Conservation (phyloP, 2,329 filamentous ascomycete genomes). For the Aspergillus sp. region DNA sequence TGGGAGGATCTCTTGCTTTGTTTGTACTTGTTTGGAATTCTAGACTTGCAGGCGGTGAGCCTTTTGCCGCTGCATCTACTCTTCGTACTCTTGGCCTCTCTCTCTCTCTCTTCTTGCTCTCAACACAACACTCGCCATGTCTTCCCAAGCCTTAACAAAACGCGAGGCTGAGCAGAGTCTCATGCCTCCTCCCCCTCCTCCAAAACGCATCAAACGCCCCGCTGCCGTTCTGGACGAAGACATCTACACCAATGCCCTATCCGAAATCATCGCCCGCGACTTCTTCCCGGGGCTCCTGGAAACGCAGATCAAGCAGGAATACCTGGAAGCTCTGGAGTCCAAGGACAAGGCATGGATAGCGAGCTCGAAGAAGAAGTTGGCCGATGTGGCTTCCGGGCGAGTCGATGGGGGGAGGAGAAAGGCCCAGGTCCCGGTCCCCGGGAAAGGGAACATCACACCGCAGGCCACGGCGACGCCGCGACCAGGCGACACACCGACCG, state of each 20-base stretch:
- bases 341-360: conserved; percentile 78
- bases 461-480: conserved; percentile 21
- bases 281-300: conserved; percentile 91
- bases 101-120: not conserved
- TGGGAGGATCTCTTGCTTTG: too few relatives aligned
- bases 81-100: not conserved
- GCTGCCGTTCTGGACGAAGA: conserved; percentile 86
- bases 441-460: conserved; percentile 43
- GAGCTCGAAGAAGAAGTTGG: conserved; percentile 62
- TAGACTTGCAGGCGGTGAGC: too few relatives aligned
- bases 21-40: too few relatives aligned
- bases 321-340: conserved; percentile 81
- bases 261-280: conserved; percentile 89
- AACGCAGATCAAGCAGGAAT: conserved; percentile 79
- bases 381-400: conserved; percentile 64
- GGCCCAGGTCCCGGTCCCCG: conserved; percentile 27
- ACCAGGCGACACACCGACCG: conserved; percentile 23
- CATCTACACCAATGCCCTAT: conserved; percentile 79
- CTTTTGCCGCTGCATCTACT: not conserved
- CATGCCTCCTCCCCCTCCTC: conserved; percentile 78
- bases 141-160: conserved; percentile 25
- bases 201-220: conserved; percentile 86
- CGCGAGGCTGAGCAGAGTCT: conserved; percentile 43
- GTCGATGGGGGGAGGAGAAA: conserved; percentile 20
- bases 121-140: conserved; percentile 18